phyloP scores from a whole-genome alignment of 2,329 filamentous ascomycete species.

The Penicillium sp. region DNA sequence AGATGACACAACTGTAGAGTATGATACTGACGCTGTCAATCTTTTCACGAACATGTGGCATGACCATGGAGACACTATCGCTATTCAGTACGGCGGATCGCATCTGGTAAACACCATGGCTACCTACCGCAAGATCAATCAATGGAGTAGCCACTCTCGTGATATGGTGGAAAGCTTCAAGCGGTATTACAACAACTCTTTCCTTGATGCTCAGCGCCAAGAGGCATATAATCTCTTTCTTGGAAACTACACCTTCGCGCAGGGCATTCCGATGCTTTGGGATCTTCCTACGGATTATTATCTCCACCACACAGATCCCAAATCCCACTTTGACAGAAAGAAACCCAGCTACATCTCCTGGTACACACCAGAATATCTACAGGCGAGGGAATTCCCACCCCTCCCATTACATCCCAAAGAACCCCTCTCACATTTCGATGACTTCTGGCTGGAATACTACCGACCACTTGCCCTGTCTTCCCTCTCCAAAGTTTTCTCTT shows the following conservation, averaged over 20 bases:
- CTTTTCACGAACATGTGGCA: constrained; percentile 98
- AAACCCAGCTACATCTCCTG: constrained; percentile 79
- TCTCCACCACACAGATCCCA: constrained; percentile 84
- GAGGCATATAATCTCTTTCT: constrained; percentile 98
- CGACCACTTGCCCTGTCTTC: constrained; percentile 83
- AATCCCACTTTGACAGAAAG: constrained; percentile 64
- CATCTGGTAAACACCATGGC: constrained; percentile 99
- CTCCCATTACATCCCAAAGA: constrained; percentile 32
- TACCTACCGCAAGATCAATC: constrained; percentile 97
- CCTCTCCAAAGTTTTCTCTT: constrained; percentile 88
- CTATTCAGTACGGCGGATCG: constrained; percentile 94
- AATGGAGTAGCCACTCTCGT: constrained; percentile 95
- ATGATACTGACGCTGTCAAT: constrained; percentile 94
- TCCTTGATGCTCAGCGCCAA: constrained; percentile 94
- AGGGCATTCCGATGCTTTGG: constrained; percentile 94
- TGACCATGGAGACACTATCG: constrained; percentile 95
- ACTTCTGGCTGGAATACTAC: constrained; percentile 98
- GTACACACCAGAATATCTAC: constrained; percentile 74
- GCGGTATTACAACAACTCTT: constrained; percentile 97
- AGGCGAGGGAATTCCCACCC: constrained; percentile 60
- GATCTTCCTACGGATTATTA: constrained; percentile 94
- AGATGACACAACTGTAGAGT: constrained; percentile 73
- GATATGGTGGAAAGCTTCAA: constrained; percentile 99
- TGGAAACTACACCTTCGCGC: constrained; percentile 86
- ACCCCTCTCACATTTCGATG: constrained; percentile 65